Base-by-base conservation (phyloP, 441 rosid genomes). In the Pelargonium australe region DNA sequence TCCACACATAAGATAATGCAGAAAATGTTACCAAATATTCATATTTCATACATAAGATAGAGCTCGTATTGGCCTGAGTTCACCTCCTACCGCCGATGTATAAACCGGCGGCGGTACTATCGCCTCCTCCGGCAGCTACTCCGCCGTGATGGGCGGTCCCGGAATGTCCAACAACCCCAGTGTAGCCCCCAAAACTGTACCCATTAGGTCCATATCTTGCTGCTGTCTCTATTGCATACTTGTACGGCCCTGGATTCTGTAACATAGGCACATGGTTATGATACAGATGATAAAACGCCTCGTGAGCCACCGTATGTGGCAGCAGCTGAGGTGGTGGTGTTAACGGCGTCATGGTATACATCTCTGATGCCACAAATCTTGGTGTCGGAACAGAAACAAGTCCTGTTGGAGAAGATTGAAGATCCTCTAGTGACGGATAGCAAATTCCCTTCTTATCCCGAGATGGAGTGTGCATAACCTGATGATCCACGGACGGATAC, bases 361-460 rank as follows among this genome's bases (percentile, higher is more conserved):
- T 0, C 25, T 23, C 25, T 0, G 25, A 23, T 23, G 25, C 25
- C 0, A 0, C 25, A 23, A 23, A 23, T 45, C 51, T 45, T 12
- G 51, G 51, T 0, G 51, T 12, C 12, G 51, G 51, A 7, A 45
- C 12, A 45, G 12, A 2, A 12, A 45, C 12, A 13, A 45, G 51
- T 10, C 51, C 51, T 1, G 51, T 45, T 10, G 12, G 16, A 23
- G 78, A 70, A 68, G 65, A 49, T 7, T 2, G 31, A 40, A 76
- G 44, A 62, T 71, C 74, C 37, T 77, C 78, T 2, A 74, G 45
- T 0, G 72, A 74, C 63, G 79, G 81, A 66, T 76, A 80, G 9
- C 40, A 68, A 14, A 62, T 34, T 7, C 12, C 2, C 10, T 10
- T 45, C 25, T 23, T 23, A 0, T 9, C 51, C 51, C 4, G n/a